phyloP scores from a whole-genome alignment of 83 land plant species.

The Picea engelmannii region DNA sequence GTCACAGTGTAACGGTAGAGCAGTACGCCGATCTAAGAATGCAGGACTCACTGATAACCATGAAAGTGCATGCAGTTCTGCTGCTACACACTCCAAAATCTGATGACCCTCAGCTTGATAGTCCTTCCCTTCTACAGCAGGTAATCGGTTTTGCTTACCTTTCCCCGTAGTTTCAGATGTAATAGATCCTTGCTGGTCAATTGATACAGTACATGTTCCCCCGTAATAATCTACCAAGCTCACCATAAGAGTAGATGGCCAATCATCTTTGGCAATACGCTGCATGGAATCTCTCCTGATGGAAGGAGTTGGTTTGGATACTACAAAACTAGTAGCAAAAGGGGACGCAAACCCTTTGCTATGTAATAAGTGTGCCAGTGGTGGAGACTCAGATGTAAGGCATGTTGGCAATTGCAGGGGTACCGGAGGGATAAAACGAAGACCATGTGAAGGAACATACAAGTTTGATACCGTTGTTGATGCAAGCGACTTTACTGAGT shows the following conservation, averaged over 20 bases:
- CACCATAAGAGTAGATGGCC: slow-evolving; percentile 85
- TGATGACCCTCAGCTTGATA: slow-evolving; percentile 50
- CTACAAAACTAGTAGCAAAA: slow-evolving; percentile 78
- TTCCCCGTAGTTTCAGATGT: slow-evolving; percentile 29
- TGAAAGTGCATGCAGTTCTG: slow-evolving; percentile 88
- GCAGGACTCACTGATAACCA: slow-evolving; percentile 91
- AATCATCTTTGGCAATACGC: slow-evolving; percentile 58
- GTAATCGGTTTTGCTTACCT: slow-evolving; percentile 12
- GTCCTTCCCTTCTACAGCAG: slow-evolving; percentile 44
- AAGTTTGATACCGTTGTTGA: slow-evolving; percentile 72
- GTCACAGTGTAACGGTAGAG: slow-evolving; percentile 92
- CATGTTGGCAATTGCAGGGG: slow-evolving; percentile 70
- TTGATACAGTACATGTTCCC: slow-evolving; percentile 20
- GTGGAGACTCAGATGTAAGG: slow-evolving; percentile 70
- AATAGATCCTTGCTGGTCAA: slow-evolving; percentile 5
- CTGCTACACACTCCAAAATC: slow-evolving; percentile 67
- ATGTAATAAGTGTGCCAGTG: slow-evolving; percentile 75
- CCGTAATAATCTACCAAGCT: slow-evolving; percentile 77
- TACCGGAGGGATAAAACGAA: slow-evolving; percentile 56
- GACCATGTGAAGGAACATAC: slow-evolving; percentile 80
- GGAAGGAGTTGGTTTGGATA: slow-evolving; percentile 76
- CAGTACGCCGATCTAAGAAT: slow-evolving; percentile 63
- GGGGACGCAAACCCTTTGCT: slow-evolving; percentile 80
- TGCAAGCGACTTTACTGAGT: slow-evolving; percentile 72
- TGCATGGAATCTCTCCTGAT: slow-evolving; percentile 42